These are phyloP conservation scores for Xylaria polymorpha DNA, from an alignment of 2,329 filamentous ascomycete species.

Conservation along the genomic window DNA sequence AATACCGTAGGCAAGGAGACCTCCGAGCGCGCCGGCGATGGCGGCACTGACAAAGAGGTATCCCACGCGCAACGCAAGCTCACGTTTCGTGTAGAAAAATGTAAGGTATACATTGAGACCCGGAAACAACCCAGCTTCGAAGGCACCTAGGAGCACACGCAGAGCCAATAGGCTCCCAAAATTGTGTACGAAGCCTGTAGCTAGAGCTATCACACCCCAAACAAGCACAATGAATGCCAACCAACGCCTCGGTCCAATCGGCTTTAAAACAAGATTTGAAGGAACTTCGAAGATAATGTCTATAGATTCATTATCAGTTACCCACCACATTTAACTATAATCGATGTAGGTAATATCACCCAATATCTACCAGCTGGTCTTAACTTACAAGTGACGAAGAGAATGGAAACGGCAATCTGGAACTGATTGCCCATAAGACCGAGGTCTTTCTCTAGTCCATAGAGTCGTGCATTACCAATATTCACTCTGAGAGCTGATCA, in stretches of 20 bases:
- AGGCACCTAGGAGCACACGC: conserved; percentile 73
- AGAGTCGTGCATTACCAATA: conserved; percentile 77
- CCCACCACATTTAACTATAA: neutral
- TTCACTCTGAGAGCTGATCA: conserved; percentile 64
- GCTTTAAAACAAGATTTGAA: conserved; percentile 72
- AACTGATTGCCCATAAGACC: conserved; percentile 72
- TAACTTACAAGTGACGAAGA: conserved; percentile 70
- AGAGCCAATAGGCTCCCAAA: conserved; percentile 75
- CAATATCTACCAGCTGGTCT: conserved; percentile 43
- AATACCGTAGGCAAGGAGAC: conserved; percentile 78
- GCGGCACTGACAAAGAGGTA: conserved; percentile 79
- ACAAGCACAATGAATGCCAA: conserved; percentile 71
- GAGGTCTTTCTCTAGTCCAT: conserved; percentile 72
- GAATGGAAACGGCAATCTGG: conserved; percentile 73
- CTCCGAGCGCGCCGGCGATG: conserved; percentile 77
- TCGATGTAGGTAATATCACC: neutral
- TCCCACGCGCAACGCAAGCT: conserved; percentile 77
- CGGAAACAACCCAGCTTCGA: conserved; percentile 53
- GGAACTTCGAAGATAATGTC: conserved; percentile 70
- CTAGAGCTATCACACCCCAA: conserved; percentile 77
- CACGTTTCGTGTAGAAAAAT: conserved; percentile 79
- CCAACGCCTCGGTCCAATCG: conserved; percentile 71
- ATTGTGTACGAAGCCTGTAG: conserved; percentile 74
- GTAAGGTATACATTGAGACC: conserved; percentile 62
- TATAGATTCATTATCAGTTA: conserved; percentile 24